Evolutionary conservation across 2,329 filamentous ascomycete genomes (phyloP).

Genomic region (Penicillium concentricum): DNA sequence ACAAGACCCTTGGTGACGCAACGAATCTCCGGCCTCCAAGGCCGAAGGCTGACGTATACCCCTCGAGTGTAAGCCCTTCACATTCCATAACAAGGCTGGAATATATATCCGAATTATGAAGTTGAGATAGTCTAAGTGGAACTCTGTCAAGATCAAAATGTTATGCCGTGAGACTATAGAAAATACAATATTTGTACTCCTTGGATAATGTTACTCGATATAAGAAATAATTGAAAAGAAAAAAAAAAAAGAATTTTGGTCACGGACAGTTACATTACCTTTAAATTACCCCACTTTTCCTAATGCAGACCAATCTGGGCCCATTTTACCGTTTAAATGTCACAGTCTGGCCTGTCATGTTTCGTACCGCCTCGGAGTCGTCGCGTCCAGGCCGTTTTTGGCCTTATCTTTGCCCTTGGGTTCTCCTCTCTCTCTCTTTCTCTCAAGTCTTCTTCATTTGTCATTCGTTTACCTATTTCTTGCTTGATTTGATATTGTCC

Average conservation of each 20-base stretch:
- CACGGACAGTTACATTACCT: constrained; percentile 10
- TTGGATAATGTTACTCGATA: too few species aligned
- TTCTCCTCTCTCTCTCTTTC: neutral
- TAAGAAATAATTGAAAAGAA: neutral
- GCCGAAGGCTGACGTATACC: constrained; percentile 4
- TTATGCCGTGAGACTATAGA: neutral
- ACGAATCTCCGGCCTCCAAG: neutral
- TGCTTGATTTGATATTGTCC: constrained; percentile 7
- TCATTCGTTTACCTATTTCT: constrained; percentile 7
- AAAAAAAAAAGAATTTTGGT: constrained; percentile 1
- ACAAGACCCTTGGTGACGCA: too few species aligned
- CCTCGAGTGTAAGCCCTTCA: neutral
- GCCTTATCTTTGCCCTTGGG: constrained; percentile 23
- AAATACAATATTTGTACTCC: too few species aligned
- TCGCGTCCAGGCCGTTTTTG: constrained; percentile 24
- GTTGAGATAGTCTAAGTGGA: neutral
- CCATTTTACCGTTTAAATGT: neutral
- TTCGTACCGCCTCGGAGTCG: constrained; percentile 15
- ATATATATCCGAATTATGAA: neutral
- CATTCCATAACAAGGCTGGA: neutral
- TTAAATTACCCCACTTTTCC: constrained; percentile 11
- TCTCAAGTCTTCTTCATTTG: constrained; percentile 2
- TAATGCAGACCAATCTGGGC: constrained; percentile 3
- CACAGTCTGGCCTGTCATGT: constrained; percentile 19
- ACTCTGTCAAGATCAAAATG: constrained; percentile 1